A percentile compares a stretch with the other conserved stretches of the same genome.
phyloP scores from a whole-genome alignment of 2,329 filamentous ascomycete genomes.

The Penicillium expansum region DNA sequence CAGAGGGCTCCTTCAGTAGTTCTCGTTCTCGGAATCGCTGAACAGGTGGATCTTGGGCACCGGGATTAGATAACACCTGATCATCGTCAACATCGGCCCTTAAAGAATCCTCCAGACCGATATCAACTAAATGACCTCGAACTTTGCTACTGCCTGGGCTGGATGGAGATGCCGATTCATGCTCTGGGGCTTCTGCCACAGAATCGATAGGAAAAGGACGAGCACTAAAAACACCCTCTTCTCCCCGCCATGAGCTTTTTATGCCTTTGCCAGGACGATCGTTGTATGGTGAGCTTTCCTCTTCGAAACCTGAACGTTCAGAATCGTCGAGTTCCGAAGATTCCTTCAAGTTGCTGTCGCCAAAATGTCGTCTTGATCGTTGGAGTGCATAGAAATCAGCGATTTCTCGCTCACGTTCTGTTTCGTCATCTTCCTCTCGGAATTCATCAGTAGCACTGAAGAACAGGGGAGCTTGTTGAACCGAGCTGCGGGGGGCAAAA shows the following conservation, averaged over 20 bases:
- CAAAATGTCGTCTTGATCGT: slow-evolving; percentile 82
- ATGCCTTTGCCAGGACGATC: slow-evolving; percentile 50
- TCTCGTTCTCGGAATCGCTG: slow-evolving; percentile 54
- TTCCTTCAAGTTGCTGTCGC: slow-evolving; percentile 76
- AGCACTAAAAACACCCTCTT: slow-evolving; percentile 42
- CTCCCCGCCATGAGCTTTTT: slow-evolving; percentile 57
- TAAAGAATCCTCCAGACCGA: slow-evolving; percentile 71
- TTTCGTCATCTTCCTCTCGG: slow-evolving; percentile 87
- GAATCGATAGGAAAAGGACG: slow-evolving; percentile 38
- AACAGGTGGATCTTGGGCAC: slow-evolving; percentile 51
- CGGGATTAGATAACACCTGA: slow-evolving; percentile 40
- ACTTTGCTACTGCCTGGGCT: slow-evolving; percentile 52
- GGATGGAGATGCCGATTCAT: slow-evolving; percentile 29
- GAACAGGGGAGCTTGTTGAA: slow-evolving; percentile 86
- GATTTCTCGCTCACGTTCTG: slow-evolving; percentile 83
- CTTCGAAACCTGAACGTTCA: slow-evolving; percentile 57
- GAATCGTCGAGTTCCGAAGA: slow-evolving; percentile 77
- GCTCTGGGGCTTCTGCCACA: slow-evolving; percentile 36
- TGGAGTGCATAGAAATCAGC: slow-evolving; percentile 94
- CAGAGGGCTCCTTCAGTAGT: slow-evolving; percentile 37
- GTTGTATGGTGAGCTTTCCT: slow-evolving; percentile 43
- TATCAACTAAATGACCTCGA: slow-evolving; percentile 73
- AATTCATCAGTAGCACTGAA: slow-evolving; percentile 89
- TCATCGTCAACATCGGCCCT: slow-evolving; percentile 46
- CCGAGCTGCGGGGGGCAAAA: slow-evolving; percentile 73